Percentiles rank a stretch among this genome's conserved stretches.
Evolutionary conservation across 179 eudicot genomes (phyloP).

Genomic region (Spergularia azorica): DNA sequence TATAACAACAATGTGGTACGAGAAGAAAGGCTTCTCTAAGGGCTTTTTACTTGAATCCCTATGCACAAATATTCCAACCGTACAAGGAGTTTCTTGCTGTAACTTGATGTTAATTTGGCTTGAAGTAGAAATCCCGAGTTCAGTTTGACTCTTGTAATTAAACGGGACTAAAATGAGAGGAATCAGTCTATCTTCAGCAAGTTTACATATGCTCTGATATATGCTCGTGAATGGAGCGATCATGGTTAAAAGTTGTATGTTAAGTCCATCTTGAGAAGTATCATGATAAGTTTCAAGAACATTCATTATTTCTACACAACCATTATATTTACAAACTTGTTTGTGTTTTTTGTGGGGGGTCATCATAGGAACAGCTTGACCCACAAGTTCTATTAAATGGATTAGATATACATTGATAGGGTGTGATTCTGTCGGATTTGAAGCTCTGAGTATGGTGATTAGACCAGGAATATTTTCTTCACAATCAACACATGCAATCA

Average conservation of each 20-base stretch:
- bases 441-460: constrained; percentile 40
- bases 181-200: constrained; percentile 42
- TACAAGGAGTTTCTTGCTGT: constrained; percentile 28
- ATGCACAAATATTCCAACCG: constrained; percentile 31
- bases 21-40: not conserved
- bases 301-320: constrained; percentile 43
- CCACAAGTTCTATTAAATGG: constrained; percentile 48
- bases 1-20: constrained; percentile 22
- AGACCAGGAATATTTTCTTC: constrained; percentile 39
- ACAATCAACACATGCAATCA: constrained; percentile 39
- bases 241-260: constrained; percentile 41
- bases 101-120: constrained; percentile 25
- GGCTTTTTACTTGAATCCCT: constrained; percentile 12
- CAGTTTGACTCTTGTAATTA: constrained; percentile 14
- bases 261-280: constrained; percentile 18
- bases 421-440: constrained; percentile 37
- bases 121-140: not conserved
- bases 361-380: constrained; percentile 42
- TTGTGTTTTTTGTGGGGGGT: constrained; percentile 37
- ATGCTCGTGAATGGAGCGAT: constrained; percentile 40
- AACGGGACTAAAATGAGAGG: constrained; percentile 45
- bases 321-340: constrained; percentile 31
- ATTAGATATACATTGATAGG: constrained; percentile 38
- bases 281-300: constrained; percentile 36
- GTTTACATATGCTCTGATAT: constrained; percentile 40